Conservation (phyloP, 768 basidiomycete species). For the Holtermanniella nyarrowii region DNA sequence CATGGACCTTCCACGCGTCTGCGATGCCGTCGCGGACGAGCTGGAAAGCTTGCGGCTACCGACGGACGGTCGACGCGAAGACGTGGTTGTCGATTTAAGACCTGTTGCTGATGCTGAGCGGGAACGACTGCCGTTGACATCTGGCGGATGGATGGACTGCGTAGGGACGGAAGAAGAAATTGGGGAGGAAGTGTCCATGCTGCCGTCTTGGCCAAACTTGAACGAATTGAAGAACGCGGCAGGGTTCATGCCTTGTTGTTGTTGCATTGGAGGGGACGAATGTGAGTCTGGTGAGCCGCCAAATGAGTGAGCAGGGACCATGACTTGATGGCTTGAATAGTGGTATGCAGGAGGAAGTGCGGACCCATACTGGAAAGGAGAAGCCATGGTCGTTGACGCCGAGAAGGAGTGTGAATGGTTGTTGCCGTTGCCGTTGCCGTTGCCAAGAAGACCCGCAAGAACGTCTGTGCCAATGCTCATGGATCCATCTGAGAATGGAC, state of each 20-base stretch:
- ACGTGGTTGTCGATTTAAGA: constrained; percentile 14
- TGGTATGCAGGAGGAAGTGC: constrained; percentile 10
- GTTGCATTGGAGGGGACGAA: neutral
- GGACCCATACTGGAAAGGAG: constrained; percentile 11
- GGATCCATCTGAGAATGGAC: constrained; percentile 28
- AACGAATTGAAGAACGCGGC: constrained; percentile 14
- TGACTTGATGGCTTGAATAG: constrained; percentile 9
- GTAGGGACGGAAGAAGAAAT: constrained; percentile 8
- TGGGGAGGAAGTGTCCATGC: constrained; percentile 12
- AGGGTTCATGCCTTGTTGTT: constrained; percentile 7
- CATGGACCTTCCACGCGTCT: neutral
- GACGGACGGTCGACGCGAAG: constrained; percentile 7
- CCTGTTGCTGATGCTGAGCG: constrained; percentile 14
- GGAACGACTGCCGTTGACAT: constrained; percentile 9
- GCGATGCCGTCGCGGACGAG: neutral
- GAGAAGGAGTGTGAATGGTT: constrained; percentile 1
- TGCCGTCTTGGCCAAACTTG: constrained; percentile 10
- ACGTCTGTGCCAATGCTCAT: constrained; percentile 24
- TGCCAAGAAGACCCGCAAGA: constrained; percentile 14
- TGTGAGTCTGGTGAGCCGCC: constrained; percentile 1
- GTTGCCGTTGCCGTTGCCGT: too few species aligned
- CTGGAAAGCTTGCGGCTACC: constrained; percentile 23
- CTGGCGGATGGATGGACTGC: neutral
- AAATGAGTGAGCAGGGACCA: constrained; percentile 6
- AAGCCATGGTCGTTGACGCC: constrained; percentile 5